Percentiles rank a stretch among this genome's conserved stretches.
phyloP scores from a whole-genome alignment of 2,329 filamentous ascomycete genomes.

The Arthroderma sp. region DNA sequence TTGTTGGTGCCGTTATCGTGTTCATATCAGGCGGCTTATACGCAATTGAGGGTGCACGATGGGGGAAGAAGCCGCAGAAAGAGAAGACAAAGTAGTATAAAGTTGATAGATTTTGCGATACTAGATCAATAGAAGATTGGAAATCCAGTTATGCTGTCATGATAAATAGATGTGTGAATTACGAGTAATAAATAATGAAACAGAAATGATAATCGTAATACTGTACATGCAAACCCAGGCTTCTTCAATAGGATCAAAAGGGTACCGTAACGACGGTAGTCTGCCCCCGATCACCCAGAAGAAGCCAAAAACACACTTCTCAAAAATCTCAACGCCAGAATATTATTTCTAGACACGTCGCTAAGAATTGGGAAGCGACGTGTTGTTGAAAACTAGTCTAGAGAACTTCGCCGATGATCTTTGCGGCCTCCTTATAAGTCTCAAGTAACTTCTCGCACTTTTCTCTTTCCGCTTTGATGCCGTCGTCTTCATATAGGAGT shows the following conservation, averaged over 20 bases:
- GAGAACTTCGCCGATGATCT: slow-evolving; percentile 94
- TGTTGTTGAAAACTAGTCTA: slow-evolving; percentile 29
- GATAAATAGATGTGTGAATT: too few relatives aligned
- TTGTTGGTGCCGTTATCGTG: slow-evolving; percentile 70
- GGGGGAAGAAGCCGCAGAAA: slow-evolving; percentile 14
- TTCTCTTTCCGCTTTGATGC: slow-evolving; percentile 91
- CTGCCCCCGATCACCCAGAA: too few relatives aligned
- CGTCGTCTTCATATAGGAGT: slow-evolving; percentile 91
- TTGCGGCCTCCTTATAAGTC: slow-evolving; percentile 94
- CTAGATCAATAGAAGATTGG: neutral
- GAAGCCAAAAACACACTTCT: too few relatives aligned
- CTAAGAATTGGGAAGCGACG: too few relatives aligned
- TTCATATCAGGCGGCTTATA: slow-evolving; percentile 88
- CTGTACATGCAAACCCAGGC: too few relatives aligned
- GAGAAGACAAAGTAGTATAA: slow-evolving; percentile 1
- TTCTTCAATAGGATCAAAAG: too few relatives aligned
- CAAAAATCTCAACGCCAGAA: too few relatives aligned
- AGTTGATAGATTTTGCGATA: neutral
- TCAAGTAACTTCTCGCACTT: slow-evolving; percentile 94
- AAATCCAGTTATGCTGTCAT: too few relatives aligned
- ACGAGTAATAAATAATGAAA: too few relatives aligned
- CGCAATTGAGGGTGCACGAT: slow-evolving; percentile 51
- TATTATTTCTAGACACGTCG: too few relatives aligned
- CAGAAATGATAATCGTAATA: too few relatives aligned
- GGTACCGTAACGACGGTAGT: too few relatives aligned